These are phyloP conservation scores for Citrullus mucosospermus DNA, from an alignment of 306 rosid genomes.

Conservation along the genomic window DNA sequence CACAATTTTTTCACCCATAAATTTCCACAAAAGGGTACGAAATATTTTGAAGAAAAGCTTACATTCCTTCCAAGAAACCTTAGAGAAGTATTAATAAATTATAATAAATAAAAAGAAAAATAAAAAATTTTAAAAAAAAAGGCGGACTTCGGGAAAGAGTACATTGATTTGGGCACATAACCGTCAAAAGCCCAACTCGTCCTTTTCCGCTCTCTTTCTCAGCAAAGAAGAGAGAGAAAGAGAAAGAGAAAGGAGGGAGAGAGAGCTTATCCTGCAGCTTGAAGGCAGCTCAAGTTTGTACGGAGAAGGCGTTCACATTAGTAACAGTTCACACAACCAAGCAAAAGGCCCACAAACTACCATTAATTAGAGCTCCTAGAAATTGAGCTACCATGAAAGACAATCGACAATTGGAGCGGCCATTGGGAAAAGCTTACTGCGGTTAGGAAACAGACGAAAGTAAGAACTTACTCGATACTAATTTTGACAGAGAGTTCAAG, in stretches of 20 bases:
- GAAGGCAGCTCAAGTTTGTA: not conserved
- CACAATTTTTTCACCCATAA: too few species aligned
- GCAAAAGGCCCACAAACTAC: not conserved
- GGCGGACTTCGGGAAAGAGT: not conserved
- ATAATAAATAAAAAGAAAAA: too few species aligned
- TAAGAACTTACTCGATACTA: not conserved
- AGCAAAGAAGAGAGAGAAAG: not conserved
- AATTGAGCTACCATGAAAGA: not conserved
- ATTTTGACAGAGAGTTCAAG: not conserved
- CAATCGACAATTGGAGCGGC: not conserved
- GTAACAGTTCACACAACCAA: not conserved
- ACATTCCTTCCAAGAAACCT: too few species aligned
- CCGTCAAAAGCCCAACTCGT: not conserved
- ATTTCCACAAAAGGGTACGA: too few species aligned
- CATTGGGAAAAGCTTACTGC: not conserved
- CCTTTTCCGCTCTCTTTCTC: not conserved
- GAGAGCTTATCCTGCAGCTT: not conserved
- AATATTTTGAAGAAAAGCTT: too few species aligned
- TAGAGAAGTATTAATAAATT: too few species aligned
- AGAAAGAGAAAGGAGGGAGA: not conserved
- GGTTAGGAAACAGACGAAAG: not conserved
- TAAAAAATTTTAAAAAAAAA: too few species aligned
- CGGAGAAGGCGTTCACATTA: not conserved
- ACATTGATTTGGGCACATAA: not conserved
- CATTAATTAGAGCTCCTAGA: not conserved